Conservation (phyloP, 176 grass and related monocot species). For the Calamus simplicifolius region DNA sequence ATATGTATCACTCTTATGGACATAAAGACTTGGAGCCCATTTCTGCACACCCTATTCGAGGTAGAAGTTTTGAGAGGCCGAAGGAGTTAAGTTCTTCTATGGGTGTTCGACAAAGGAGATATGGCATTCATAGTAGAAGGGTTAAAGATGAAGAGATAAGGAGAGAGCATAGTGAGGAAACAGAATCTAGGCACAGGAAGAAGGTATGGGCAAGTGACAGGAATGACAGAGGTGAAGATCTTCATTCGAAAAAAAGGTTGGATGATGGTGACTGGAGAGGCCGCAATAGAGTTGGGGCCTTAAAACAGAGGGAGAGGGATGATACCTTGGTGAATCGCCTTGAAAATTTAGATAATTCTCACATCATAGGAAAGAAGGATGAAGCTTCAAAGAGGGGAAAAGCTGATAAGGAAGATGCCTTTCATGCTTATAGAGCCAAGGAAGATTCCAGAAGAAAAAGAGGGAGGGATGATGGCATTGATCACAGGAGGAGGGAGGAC, state of each 20-base stretch:
- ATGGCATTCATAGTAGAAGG: conserved; percentile 51
- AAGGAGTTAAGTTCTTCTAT: conserved; percentile 28
- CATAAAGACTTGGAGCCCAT: conserved; percentile 38
- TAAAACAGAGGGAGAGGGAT: conserved; percentile 58
- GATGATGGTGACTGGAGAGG: conserved; percentile 75
- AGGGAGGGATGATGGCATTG: conserved; percentile 53
- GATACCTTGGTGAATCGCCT: conserved; percentile 40
- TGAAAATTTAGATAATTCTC: conserved; percentile 56
- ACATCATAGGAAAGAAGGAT: conserved; percentile 76
- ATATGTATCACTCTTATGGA: conserved; percentile 35
- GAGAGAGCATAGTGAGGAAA: conserved; percentile 52
- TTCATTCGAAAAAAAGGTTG: conserved; percentile 52
- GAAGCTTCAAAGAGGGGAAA: conserved; percentile 62
- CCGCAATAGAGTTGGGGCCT: conserved; percentile 11
- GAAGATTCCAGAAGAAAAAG: conserved; percentile 75
- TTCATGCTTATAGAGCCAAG: conserved; percentile 43
- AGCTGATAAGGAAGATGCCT: conserved; percentile 49
- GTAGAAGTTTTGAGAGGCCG: conserved; percentile 76
- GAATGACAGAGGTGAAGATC: conserved; percentile 62
- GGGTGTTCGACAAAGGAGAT: conserved; percentile 44
- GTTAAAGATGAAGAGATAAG: conserved; percentile 74
- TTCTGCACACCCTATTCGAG: conserved; percentile 19
- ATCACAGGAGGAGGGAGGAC: conserved; percentile 67
- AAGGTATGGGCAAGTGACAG: conserved; percentile 50
- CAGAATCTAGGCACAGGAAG: conserved; percentile 41